Conservation (phyloP, 495 filamentous ascomycete species). For the Penicillium nucicola region DNA sequence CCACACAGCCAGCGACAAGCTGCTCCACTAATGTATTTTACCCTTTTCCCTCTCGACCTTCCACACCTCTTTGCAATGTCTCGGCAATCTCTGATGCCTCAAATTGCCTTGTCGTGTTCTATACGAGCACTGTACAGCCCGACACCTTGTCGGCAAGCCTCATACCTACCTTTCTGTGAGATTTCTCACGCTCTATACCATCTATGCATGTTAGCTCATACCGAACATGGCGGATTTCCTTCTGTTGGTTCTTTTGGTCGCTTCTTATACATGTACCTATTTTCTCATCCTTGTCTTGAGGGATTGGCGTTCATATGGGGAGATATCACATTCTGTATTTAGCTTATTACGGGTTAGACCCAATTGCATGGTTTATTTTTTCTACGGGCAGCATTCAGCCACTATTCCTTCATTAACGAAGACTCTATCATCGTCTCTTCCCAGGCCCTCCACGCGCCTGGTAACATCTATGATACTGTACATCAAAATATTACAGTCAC, state of each 20-base stretch:
- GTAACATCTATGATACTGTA: slow-evolving; percentile 1
- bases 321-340: slow-evolving; percentile 8
- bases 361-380: background rate
- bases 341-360: background rate
- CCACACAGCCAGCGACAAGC: slow-evolving; percentile 58
- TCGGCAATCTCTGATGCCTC: slow-evolving; percentile 12
- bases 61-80: background rate
- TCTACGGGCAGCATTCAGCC: background rate
- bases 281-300: slow-evolving; percentile 5
- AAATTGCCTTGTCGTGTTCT: slow-evolving; percentile 3
- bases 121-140: slow-evolving; percentile 25
- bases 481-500: background rate
- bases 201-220: slow-evolving; percentile 5
- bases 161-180: slow-evolving; percentile 14
- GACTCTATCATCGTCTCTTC: too few relatives aligned
- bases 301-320: slow-evolving; percentile 5
- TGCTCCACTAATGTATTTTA: slow-evolving; percentile 40
- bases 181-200: slow-evolving; percentile 15
- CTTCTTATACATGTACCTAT: slow-evolving; percentile 2
- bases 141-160: slow-evolving; percentile 2
- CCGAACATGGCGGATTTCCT: background rate
- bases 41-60: background rate
- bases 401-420: too few relatives aligned
- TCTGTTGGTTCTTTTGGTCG: background rate
- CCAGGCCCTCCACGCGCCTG: too few relatives aligned